Percentiles rank a stretch among this genome's conserved stretches.
Evolutionary conservation across 1,284 basidiomycete species (phyloP).

Genomic region (Limonomyces culmigenus): DNA sequence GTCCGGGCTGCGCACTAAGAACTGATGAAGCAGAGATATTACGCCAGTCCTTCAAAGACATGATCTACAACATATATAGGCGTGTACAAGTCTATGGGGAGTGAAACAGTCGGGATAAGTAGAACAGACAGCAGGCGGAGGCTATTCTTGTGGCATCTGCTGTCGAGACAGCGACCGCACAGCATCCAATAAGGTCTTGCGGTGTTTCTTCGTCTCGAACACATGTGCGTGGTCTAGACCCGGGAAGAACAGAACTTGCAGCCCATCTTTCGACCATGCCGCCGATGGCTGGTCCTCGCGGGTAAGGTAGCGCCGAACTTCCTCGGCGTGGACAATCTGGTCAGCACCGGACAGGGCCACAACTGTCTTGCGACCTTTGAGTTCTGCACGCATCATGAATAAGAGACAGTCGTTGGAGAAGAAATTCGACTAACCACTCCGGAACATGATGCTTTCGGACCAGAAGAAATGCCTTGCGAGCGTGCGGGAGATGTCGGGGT

Average conservation of each 20-base stretch:
- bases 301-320: conserved; percentile 35
- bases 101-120: no score
- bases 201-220: conserved; percentile 23
- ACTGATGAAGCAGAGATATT: no score
- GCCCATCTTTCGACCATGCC: conserved; percentile 17
- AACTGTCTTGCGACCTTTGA: conserved; percentile 8
- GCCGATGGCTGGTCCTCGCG: conserved; percentile 15
- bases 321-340: conserved; percentile 35
- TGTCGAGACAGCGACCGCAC: conserved; percentile 17
- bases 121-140: no score
- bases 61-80: no score
- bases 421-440: no score
- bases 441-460: conserved; percentile 42
- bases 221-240: conserved; percentile 38
- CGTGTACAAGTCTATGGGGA: no score
- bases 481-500: conserved; percentile 41
- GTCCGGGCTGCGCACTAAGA: no score
- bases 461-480: conserved; percentile 48
- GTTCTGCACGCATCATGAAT: no score
- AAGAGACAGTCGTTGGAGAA: no score
- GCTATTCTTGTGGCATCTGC: not conserved
- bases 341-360: conserved; percentile 36
- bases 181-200: conserved; percentile 22
- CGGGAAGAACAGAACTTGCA: conserved; percentile 35
- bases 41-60: no score